Percentiles rank a stretch among this genome's conserved stretches.
These are phyloP conservation scores for Asclepias syriaca DNA, from an alignment of 257 asterid genomes.

Conservation along the genomic window DNA sequence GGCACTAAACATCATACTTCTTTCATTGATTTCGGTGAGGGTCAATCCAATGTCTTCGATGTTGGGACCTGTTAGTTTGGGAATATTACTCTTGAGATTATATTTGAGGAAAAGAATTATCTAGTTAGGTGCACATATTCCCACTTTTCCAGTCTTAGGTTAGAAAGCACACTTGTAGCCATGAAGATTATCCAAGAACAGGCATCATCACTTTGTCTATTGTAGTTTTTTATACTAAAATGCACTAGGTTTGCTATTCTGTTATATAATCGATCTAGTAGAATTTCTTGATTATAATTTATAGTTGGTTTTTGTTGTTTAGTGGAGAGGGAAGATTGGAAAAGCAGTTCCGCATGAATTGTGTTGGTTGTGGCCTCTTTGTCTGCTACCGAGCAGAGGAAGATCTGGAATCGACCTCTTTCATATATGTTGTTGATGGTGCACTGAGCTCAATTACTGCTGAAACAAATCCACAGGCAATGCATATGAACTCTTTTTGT, in stretches of 20 bases:
- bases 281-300: not conserved
- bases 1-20: not conserved
- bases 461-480: slow-evolving; percentile 96
- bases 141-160: not conserved
- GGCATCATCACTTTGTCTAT: not conserved
- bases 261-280: not conserved
- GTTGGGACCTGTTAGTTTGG: not conserved
- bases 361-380: slow-evolving; percentile 86
- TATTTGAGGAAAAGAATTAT: not conserved
- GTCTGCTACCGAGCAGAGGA: slow-evolving; percentile 96
- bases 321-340: slow-evolving; percentile 97
- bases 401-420: slow-evolving; percentile 72
- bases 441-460: slow-evolving; percentile 95
- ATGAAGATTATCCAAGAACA: not conserved
- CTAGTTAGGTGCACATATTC: not conserved
- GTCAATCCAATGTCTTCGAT: not conserved
- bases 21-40: not conserved
- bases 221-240: not conserved
- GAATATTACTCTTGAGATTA: not conserved
- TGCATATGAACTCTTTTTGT: not conserved
- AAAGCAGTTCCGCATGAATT: slow-evolving; percentile 88
- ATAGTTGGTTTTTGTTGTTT: slow-evolving; percentile 13
- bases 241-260: not conserved
- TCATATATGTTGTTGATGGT: slow-evolving; percentile 88
- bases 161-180: not conserved